phyloP scores from a whole-genome alignment of 306 rosid genomes.

The Phaseolus lunatus region DNA sequence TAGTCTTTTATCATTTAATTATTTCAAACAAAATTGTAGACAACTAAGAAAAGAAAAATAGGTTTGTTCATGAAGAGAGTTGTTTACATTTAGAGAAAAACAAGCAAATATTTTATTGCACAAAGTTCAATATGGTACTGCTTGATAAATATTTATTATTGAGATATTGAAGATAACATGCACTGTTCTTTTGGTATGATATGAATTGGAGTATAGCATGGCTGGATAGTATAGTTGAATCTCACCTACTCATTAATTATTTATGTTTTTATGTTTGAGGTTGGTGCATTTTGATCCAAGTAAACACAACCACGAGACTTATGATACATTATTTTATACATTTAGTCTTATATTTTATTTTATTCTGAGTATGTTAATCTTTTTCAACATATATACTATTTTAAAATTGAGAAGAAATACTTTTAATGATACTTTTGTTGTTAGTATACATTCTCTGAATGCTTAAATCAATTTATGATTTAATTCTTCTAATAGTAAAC shows the following conservation, averaged over 20 bases:
- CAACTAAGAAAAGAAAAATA: background rate
- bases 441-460: no score
- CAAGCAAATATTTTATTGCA: background rate
- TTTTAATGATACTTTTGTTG: no score
- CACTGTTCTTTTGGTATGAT: background rate
- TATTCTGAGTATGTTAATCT: no score
- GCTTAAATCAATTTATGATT: no score
- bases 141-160: background rate
- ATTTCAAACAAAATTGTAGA: background rate
- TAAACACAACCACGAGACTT: background rate
- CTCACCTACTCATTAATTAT: background rate
- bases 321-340: background rate
- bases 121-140: background rate
- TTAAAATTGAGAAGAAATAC: no score
- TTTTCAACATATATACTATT: no score
- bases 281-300: background rate
- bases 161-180: background rate
- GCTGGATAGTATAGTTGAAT: background rate
- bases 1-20: background rate
- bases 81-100: background rate
- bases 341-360: no score
- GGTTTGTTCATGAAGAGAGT: background rate
- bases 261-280: background rate
- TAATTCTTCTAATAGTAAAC: no score
- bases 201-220: background rate